Conservation (phyloP, 805 yeast genomes). For the Henningerozyma blattae region DNA sequence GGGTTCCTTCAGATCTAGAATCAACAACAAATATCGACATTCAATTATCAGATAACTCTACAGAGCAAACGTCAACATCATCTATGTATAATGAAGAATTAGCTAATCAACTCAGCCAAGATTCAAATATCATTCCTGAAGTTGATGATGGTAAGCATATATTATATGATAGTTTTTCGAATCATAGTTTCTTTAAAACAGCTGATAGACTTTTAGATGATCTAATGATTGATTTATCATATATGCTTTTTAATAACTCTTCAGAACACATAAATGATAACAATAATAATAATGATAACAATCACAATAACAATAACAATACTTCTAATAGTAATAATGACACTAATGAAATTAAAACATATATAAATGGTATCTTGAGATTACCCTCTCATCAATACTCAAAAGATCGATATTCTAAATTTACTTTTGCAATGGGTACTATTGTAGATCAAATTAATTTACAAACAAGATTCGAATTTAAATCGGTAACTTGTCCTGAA, state of each 20-base stretch:
- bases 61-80: too few species aligned
- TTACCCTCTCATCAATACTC: conserved; percentile 23
- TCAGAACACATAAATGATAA: too few species aligned
- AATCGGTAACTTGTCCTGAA: conserved; percentile 17
- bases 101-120: too few species aligned
- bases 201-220: conserved; percentile 59
- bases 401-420: conserved; percentile 9
- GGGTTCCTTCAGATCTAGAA: too few species aligned
- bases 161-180: conserved; percentile 13
- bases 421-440: conserved; percentile 15
- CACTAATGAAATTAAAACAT: conserved; percentile 3
- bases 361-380: conserved; percentile 18
- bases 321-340: too few species aligned
- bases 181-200: conserved; percentile 39
- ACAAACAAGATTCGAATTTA: conserved; percentile 19
- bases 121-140: neutral
- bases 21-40: too few species aligned
- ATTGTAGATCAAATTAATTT: conserved; percentile 21
- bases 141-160: conserved; percentile 18
- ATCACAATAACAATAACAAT: too few species aligned
- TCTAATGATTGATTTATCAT: conserved; percentile 33
- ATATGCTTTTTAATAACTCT: conserved; percentile 12
- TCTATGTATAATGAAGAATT: too few species aligned
- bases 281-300: too few species aligned
- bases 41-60: too few species aligned